Conservation (phyloP, 2,329 filamentous ascomycete genomes). For the Fusarium siculi region DNA sequence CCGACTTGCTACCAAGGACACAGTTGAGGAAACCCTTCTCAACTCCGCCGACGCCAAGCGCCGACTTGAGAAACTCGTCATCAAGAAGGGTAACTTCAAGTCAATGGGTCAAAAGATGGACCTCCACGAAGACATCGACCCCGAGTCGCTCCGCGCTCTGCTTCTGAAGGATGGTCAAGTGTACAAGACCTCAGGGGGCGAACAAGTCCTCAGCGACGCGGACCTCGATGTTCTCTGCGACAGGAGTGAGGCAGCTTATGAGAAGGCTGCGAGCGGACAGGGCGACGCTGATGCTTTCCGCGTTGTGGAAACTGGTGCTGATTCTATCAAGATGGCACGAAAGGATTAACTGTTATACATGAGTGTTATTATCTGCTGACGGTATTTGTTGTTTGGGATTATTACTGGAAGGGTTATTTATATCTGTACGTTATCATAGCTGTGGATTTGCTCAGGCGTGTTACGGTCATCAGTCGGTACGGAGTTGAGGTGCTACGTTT, state of each 20-base stretch:
- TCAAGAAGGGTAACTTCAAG: slow-evolving; percentile 89
- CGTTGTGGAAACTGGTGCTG: slow-evolving; percentile 79
- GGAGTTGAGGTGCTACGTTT: neutral
- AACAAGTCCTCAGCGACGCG: slow-evolving; percentile 75
- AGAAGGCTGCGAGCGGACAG: slow-evolving; percentile 79
- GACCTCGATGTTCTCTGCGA: slow-evolving; percentile 86
- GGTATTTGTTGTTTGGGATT: neutral
- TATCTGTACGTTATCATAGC: neutral
- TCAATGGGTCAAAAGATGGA: slow-evolving; percentile 72
- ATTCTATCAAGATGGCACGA: slow-evolving; percentile 59
- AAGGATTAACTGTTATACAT: slow-evolving; percentile 20
- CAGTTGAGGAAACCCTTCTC: slow-evolving; percentile 88
- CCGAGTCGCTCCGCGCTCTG: slow-evolving; percentile 69
- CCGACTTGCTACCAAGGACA: slow-evolving; percentile 90
- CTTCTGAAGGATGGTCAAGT: slow-evolving; percentile 78
- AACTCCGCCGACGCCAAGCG: slow-evolving; percentile 92
- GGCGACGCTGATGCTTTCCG: slow-evolving; percentile 78
- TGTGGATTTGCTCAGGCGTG: slow-evolving; percentile 9
- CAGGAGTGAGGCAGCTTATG: slow-evolving; percentile 72
- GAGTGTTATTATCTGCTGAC: neutral
- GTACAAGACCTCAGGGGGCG: slow-evolving; percentile 67
- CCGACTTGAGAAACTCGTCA: slow-evolving; percentile 91
- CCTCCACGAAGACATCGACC: slow-evolving; percentile 64
- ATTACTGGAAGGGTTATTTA: neutral
- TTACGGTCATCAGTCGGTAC: neutral